Evolutionary conservation across 352 stramenopile genomes (phyloP).

Genomic region (Elongisporangium prolatum): DNA sequence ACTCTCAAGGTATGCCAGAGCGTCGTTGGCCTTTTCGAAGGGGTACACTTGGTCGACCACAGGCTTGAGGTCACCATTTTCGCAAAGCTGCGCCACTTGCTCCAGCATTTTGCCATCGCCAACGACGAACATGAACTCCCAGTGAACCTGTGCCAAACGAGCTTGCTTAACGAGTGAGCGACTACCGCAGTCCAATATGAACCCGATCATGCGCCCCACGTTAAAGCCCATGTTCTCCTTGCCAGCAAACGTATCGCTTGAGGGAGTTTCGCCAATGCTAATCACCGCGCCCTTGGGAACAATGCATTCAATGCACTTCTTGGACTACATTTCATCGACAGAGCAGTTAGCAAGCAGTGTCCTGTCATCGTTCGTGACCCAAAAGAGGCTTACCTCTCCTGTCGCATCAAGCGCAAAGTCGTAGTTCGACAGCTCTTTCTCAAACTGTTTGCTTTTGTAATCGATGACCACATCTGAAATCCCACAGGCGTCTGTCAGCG

Average conservation of each 20-base stretch:
- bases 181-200: conserved; percentile 33
- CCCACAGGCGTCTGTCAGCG: not conserved
- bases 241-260: conserved; percentile 12
- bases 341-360: not conserved
- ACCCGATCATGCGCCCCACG: conserved; percentile 26
- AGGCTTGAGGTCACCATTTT: conserved; percentile 19
- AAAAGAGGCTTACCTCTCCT: conserved; percentile 21
- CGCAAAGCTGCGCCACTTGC: conserved; percentile 26
- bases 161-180: conserved; percentile 32
- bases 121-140: conserved; percentile 29
- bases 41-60: conserved; percentile 43
- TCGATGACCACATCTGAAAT: conserved; percentile 36
- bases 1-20: conserved; percentile 35
- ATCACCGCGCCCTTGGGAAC: conserved; percentile 29
- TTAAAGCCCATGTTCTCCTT: conserved; percentile 16
- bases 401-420: conserved; percentile 47
- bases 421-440: conserved; percentile 33
- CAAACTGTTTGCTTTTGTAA: conserved; percentile 33
- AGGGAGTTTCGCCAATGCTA: conserved; percentile 38
- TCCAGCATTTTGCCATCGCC: conserved; percentile 23
- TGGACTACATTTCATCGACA: conserved; percentile 8
- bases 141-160: conserved; percentile 27
- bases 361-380: not conserved
- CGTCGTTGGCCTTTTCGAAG: conserved; percentile 39
- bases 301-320: conserved; percentile 41